Conservation (phyloP, 306 rosid genomes). For the Medicago lupulina region DNA sequence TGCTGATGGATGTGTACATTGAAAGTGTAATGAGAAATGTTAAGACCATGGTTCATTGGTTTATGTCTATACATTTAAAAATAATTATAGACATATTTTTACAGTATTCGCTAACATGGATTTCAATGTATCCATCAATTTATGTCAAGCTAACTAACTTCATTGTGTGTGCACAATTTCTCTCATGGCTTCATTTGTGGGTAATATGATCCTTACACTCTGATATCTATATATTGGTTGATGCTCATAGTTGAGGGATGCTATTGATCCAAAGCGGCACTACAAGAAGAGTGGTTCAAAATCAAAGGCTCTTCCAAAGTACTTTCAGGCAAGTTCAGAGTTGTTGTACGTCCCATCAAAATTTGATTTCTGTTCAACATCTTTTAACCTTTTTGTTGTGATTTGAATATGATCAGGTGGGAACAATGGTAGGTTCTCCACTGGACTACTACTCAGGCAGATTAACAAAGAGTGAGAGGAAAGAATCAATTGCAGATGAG, state of each 20-base stretch:
- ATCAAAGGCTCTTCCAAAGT: conserved; percentile 63
- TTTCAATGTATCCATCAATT: conserved; percentile 1
- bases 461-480: conserved; percentile 85
- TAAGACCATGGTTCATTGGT: neutral
- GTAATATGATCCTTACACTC: conserved; percentile 23
- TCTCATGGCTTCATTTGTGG: neutral
- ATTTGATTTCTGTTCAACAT: neutral
- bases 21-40: neutral
- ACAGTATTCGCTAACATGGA: neutral
- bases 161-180: neutral
- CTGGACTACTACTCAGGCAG: conserved; percentile 73
- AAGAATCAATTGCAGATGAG: conserved; percentile 66
- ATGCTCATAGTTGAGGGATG: conserved; percentile 68
- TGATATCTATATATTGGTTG: conserved; percentile 18
- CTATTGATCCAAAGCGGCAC: conserved; percentile 85
- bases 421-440: conserved; percentile 75
- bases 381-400: neutral
- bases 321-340: conserved; percentile 74
- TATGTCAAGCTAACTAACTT: neutral
- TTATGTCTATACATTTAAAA: neutral
- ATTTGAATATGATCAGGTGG: conserved; percentile 61
- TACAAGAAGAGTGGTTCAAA: conserved; percentile 81
- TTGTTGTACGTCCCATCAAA: conserved; percentile 27
- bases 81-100: neutral
- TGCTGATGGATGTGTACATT: conserved; percentile 9